Base-by-base conservation (phyloP, 2,329 filamentous ascomycete genomes). In the Phaeosphaeriaceae sp. region DNA sequence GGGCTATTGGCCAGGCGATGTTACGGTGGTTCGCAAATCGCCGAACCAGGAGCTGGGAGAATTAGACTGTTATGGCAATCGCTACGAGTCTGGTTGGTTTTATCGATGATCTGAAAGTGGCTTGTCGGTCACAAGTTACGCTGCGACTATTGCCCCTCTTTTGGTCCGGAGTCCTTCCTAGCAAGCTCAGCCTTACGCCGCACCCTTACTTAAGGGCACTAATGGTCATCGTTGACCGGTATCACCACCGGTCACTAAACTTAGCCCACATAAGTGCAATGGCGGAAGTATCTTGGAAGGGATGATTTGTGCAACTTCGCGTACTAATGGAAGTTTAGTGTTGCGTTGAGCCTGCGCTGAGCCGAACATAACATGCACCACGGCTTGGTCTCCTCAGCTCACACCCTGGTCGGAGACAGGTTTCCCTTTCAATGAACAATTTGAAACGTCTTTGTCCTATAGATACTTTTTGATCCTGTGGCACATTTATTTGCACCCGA, bases 1-100 rank as follows among this genome's bases (percentile, higher is more conserved):
- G 55, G 86, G 86, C 0, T 81, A 85, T 61, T 89, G 86, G 86
- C 81, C 83, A 27, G 86, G 86, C 6, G 79, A 85, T 33, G 81
- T 89, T 22, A 84, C 84, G 53, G 80, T 88, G 27, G 76, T 88
- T n/a, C 76, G 85, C n/a, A 73, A 74, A 17, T 70, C 73, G 13
- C 73, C 72, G 0, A 74, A 78, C 53, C 67, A 71, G 11, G 75
- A 80, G 52, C 80, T 70, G 48, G 81, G 81, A 11, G 75, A 78
- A 48, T 46, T 74, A 27, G 82, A 85, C 41, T 82, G 81, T 65
- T 85, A 83, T 71, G 83, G 83, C 2, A 85, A 85, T 69, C 79
- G 81, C 55, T 85, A 82, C 60, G 81, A 84, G 65, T 81, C 80
- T 56, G 82, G 82, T 3, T 84, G 83, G 68, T 66, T 83, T 22